A percentile compares a stretch with the other conserved stretches of the same genome.
Conservation (phyloP, 371 early-diverging fungal genomes). For the Mortierella sp. region DNA sequence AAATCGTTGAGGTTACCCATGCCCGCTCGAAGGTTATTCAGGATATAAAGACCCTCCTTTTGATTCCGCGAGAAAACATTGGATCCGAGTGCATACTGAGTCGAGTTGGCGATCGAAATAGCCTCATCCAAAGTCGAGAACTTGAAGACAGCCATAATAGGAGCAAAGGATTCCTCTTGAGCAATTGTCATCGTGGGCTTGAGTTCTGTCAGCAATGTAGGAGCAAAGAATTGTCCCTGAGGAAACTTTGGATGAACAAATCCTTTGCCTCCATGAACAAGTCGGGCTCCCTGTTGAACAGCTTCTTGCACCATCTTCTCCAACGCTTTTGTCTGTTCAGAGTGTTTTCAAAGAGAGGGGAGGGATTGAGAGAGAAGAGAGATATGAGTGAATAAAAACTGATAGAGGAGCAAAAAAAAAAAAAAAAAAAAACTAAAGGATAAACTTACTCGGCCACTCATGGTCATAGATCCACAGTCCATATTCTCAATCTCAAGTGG, state of each 20-base stretch:
- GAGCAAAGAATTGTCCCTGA: slow-evolving; percentile 82
- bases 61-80: slow-evolving; percentile 82
- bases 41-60: slow-evolving; percentile 68
- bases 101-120: slow-evolving; percentile 75
- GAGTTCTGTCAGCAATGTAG: slow-evolving; percentile 84
- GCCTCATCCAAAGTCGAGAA: slow-evolving; percentile 79
- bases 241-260: slow-evolving; percentile 74
- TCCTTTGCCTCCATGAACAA: slow-evolving; percentile 75
- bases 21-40: slow-evolving; percentile 73
- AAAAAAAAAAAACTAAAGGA: neutral
- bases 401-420: neutral
- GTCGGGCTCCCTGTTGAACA: slow-evolving; percentile 78
- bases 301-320: slow-evolving; percentile 65
- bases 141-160: slow-evolving; percentile 85
- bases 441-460: slow-evolving; percentile 64
- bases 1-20: slow-evolving; percentile 92
- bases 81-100: slow-evolving; percentile 83
- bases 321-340: slow-evolving; percentile 19
- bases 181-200: slow-evolving; percentile 80
- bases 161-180: slow-evolving; percentile 84
- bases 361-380: too few relatives aligned
- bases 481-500: slow-evolving; percentile 74
- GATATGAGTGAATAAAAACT: neutral
- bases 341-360: neutral
- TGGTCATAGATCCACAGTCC: slow-evolving; percentile 85